Base-by-base conservation (phyloP, 768 basidiomycete genomes). In the Pseudohyphozyma bogoriensis region DNA sequence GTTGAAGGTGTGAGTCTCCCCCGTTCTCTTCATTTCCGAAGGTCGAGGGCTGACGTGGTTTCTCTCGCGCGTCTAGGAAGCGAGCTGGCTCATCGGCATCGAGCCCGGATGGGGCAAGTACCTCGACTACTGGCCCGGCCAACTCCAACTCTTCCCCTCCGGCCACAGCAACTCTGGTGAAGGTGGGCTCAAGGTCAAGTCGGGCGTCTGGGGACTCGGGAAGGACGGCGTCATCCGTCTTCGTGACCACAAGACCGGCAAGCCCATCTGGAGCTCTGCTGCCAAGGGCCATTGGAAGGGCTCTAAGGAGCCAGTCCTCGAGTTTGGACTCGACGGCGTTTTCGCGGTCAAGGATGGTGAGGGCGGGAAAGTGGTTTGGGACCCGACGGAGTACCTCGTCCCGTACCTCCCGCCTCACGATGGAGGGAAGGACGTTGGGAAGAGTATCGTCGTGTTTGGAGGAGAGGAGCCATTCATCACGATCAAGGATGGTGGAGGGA, bases 41-140 rank as follows among this genome's bases (percentile, higher is more conserved):
- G n/a, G n/a, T n/a, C n/a, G n/a, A n/a, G n/a, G n/a, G n/a, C n/a
- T n/a, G n/a, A n/a, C n/a, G n/a, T n/a, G n/a, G n/a, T n/a, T n/a
- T n/a, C n/a, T n/a, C n/a, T n/a, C n/a, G n/a, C n/a, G n/a, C n/a
- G n/a, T n/a, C n/a, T n/a, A n/a, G n/a, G 60, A 63, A 37, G 61
- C 63, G 26, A 54, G 62, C 39, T 71, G 55, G 57, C 52, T 71
- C 29, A 69, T 69, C 50, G 70, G 70, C n/a, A 61, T 68, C 33
- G 64, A 66, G 39, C 62, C 65, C 20, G 67, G 68, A 18, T 51
- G 57, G 15, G 62, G 69, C n/a, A 55, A 60, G n/a, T 56, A 59
- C 36, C 18, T 67, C n/a, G 51, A 56, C 37, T 71, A 66, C 52
- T 64, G 65, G 56, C 58, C 51, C 6, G 64, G 62, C 3, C 66